Conservation (phyloP, 106 monocot genomes). For the Alisma plantagoaquatica region DNA sequence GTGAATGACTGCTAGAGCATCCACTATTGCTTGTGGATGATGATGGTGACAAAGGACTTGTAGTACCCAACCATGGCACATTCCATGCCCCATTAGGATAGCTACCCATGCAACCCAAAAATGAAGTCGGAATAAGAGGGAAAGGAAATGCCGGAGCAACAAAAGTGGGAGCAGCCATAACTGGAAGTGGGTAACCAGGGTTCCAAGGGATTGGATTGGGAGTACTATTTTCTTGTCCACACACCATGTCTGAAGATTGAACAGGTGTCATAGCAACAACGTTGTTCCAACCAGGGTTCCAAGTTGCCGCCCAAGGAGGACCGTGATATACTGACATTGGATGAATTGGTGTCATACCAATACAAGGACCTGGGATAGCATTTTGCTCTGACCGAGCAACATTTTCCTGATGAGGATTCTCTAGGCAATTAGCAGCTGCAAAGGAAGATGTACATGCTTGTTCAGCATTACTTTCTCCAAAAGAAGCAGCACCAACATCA, state of each 20-base stretch:
- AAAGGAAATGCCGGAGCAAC: conserved; percentile 36
- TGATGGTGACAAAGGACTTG: conserved; percentile 22
- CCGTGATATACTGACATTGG: conserved; percentile 46
- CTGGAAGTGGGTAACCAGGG: conserved; percentile 16
- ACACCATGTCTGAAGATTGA: conserved; percentile 15
- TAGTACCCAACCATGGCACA: conserved; percentile 28
- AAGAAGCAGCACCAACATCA: conserved; percentile 1
- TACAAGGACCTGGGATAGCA: conserved; percentile 16
- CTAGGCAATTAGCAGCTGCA: conserved; percentile 20
- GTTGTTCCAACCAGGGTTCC: conserved; percentile 49
- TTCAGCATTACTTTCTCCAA: conserved; percentile 40
- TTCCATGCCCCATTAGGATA: conserved; percentile 48
- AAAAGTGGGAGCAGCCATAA: conserved; percentile 48
- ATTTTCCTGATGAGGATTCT: conserved; percentile 26
- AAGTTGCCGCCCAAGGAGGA: conserved; percentile 55
- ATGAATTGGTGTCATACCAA: conserved; percentile 27
- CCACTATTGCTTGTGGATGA: conserved; percentile 42
- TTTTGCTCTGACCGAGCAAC: conserved; percentile 16
- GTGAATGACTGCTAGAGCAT: conserved; percentile 41
- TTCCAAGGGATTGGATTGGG: conserved; percentile 23
- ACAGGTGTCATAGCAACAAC: conserved; percentile 23
- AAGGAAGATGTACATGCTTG: conserved; percentile 45
- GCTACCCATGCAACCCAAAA: conserved; percentile 34
- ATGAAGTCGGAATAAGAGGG: conserved; percentile 45
- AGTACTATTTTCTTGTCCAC: conserved; percentile 20